Conservation (phyloP, 495 filamentous ascomycete species). For the Margaritispora aquatica region DNA sequence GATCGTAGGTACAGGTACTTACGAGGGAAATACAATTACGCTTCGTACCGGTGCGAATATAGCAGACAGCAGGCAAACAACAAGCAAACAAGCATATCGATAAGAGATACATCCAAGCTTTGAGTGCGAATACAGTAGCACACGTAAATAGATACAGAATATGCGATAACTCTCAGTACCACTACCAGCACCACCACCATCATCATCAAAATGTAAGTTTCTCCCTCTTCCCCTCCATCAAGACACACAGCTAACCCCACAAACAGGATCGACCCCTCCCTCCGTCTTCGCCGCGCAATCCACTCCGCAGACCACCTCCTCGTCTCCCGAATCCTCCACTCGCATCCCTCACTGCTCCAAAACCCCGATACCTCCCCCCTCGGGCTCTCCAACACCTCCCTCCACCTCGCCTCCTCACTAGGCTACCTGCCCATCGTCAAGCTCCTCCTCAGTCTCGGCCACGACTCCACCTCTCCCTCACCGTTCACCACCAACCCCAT, state of each 20-base stretch:
- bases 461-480: constrained; percentile 30
- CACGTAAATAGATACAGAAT: no score
- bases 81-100: no score
- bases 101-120: no score
- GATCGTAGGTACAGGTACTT: no score
- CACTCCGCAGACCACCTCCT: constrained; percentile 62
- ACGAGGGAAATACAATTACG: no score
- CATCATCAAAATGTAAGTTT: constrained; percentile 14
- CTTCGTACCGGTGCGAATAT: no score
- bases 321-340: constrained; percentile 64
- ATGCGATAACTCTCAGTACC: background rate
- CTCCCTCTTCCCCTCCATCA: background rate
- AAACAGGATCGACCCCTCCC: constrained; percentile 56
- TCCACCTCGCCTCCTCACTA: constrained; percentile 67
- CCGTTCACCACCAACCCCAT: background rate
- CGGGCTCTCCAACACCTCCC: constrained; percentile 60
- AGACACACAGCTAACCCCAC: background rate
- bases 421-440: constrained; percentile 58
- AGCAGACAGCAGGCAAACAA: no score
- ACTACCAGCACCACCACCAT: no score
- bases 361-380: constrained; percentile 52
- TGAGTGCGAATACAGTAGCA: no score
- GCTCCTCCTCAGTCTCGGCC: constrained; percentile 44
- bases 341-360: constrained; percentile 59
- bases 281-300: constrained; percentile 68